Conservation (phyloP, 805 yeast genomes). For the Kuraishia borneana region DNA sequence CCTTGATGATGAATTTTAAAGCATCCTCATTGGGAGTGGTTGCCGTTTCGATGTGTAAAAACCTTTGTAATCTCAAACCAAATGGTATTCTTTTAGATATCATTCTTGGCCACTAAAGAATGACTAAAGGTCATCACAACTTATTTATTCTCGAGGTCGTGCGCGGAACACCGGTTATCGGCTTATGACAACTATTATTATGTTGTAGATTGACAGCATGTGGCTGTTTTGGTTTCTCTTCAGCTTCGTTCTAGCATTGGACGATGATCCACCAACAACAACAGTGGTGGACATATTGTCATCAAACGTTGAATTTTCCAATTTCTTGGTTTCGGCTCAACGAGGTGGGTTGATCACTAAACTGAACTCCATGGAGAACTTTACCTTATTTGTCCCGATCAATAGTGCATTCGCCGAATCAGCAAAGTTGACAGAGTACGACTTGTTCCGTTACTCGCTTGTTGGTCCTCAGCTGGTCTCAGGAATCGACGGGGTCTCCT, state of each 20-base stretch:
- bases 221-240: too few relatives aligned
- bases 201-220: too few relatives aligned
- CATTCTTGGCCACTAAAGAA: too few relatives aligned
- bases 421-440: conserved; percentile 1
- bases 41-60: conserved; percentile 25
- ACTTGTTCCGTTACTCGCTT: conserved; percentile 21
- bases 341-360: conserved; percentile 48
- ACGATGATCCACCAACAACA: conserved; percentile 15
- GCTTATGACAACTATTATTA: too few relatives aligned
- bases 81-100: too few relatives aligned
- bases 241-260: too few relatives aligned
- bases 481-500: conserved; percentile 17
- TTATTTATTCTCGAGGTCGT: too few relatives aligned
- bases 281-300: conserved; percentile 64
- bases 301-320: conserved; percentile 53
- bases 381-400: conserved; percentile 72
- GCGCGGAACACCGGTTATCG: too few relatives aligned
- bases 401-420: conserved; percentile 54
- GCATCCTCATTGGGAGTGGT: conserved; percentile 74
- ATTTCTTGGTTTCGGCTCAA: conserved; percentile 51
- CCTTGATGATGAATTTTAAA: conserved; percentile 47
- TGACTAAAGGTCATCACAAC: too few relatives aligned
- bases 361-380: conserved; percentile 46
- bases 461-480: conserved; percentile 17
- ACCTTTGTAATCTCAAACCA: too few relatives aligned